Evolutionary conservation across 495 filamentous ascomycete genomes (phyloP).

Genomic region (Aspergillus avenaceus): DNA sequence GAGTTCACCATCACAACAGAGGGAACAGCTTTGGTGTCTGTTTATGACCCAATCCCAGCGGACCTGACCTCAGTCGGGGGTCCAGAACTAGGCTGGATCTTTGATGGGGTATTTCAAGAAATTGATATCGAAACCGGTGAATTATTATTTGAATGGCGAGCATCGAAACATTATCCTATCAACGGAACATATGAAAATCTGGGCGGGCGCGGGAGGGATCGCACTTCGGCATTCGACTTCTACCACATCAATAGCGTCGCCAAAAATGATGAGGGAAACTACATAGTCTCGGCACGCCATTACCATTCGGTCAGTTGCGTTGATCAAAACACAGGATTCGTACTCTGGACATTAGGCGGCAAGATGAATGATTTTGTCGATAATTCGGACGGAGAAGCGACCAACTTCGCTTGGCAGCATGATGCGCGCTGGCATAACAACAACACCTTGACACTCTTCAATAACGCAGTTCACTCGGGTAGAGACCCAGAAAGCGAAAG

Average conservation of each 20-base stretch:
- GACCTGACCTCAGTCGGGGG: slow-evolving; percentile 19
- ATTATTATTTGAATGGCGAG: slow-evolving; percentile 36
- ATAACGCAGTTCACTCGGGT: slow-evolving; percentile 40
- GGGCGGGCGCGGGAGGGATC: slow-evolving; percentile 8
- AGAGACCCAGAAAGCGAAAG: slow-evolving; percentile 17
- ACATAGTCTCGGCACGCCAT: slow-evolving; percentile 49
- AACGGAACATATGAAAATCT: slow-evolving; percentile 17
- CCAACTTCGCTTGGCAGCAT: slow-evolving; percentile 51
- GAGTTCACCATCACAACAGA: slow-evolving; percentile 19
- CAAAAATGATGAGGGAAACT: slow-evolving; percentile 45
- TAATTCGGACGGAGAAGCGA: slow-evolving; percentile 35
- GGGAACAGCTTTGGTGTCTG: slow-evolving; percentile 18
- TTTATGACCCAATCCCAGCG: slow-evolving; percentile 15
- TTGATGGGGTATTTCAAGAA: slow-evolving; percentile 34
- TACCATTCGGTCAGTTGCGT: slow-evolving; percentile 38
- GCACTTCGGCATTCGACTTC: slow-evolving; percentile 35
- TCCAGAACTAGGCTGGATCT: slow-evolving; percentile 25
- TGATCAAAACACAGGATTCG: slow-evolving; percentile 27
- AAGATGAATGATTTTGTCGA: slow-evolving; percentile 43
- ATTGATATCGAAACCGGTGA: slow-evolving; percentile 29
- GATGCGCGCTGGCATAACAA: slow-evolving; percentile 42
- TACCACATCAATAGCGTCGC: slow-evolving; percentile 56
- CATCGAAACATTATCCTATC: slow-evolving; percentile 23
- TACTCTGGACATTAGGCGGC: slow-evolving; percentile 45
- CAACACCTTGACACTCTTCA: slow-evolving; percentile 44